Conservation (phyloP, 164 flowering plant genomes). For the Kingdonia uniflora region DNA sequence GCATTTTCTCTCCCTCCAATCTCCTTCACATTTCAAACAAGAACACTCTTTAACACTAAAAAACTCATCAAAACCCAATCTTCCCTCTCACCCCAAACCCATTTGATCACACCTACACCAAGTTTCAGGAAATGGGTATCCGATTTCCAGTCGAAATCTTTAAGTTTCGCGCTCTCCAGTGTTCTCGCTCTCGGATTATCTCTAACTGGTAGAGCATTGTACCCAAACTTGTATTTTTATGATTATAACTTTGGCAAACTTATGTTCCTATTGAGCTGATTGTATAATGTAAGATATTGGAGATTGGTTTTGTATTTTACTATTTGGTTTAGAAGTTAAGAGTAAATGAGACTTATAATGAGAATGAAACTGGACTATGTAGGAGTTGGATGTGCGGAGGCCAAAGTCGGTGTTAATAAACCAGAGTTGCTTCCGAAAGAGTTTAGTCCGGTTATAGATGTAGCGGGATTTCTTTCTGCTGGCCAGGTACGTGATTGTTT, state of each 20-base stretch:
- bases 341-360: too few species aligned
- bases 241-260: neutral
- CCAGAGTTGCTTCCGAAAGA: constrained; percentile 89
- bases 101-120: too few species aligned
- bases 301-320: too few species aligned
- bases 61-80: too few species aligned
- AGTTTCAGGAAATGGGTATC: constrained; percentile 26
- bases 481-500: constrained; percentile 58
- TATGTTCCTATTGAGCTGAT: neutral
- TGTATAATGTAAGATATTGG: constrained; percentile 30
- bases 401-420: constrained; percentile 88
- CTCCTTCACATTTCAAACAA: too few species aligned
- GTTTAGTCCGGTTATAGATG: constrained; percentile 75
- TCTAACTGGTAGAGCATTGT: constrained; percentile 28
- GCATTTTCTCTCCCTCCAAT: too few species aligned
- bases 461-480: constrained; percentile 88
- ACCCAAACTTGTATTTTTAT: neutral
- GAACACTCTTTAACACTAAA: too few species aligned
- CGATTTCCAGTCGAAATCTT: constrained; percentile 32
- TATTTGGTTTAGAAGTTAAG: too few species aligned
- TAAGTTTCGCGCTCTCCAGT: constrained; percentile 47
- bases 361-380: constrained; percentile 15
- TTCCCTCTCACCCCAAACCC: too few species aligned
- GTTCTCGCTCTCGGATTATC: constrained; percentile 56
- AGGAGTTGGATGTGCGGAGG: constrained; percentile 76